Conservation (phyloP, 1,139 yeast species). For the Nakaseomyces uthaithaninus region DNA sequence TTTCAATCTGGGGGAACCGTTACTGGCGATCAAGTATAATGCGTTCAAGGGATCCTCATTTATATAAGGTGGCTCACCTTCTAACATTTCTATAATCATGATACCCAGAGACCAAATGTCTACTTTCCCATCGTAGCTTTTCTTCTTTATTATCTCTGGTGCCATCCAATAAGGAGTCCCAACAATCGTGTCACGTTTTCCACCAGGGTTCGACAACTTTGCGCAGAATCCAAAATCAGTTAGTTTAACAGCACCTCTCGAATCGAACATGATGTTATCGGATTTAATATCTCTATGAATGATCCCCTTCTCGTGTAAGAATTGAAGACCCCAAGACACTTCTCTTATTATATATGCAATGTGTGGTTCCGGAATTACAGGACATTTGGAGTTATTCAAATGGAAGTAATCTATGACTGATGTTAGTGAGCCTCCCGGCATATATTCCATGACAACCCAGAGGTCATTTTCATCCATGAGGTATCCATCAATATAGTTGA, state of each 20-base stretch:
- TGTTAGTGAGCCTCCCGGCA: slow-evolving; percentile 86
- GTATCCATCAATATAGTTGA: slow-evolving; percentile 84
- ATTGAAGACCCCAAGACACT: slow-evolving; percentile 85
- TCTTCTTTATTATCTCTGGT: slow-evolving; percentile 95
- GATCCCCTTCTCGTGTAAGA: slow-evolving; percentile 81
- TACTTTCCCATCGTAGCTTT: slow-evolving; percentile 92
- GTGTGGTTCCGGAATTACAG: slow-evolving; percentile 56
- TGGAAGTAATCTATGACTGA: slow-evolving; percentile 74
- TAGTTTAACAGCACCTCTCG: slow-evolving; percentile 83
- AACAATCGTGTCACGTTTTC: slow-evolving; percentile 95
- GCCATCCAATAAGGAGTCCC: slow-evolving; percentile 99
- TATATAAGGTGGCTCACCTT: slow-evolving; percentile 94
- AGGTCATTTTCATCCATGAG: slow-evolving; percentile 54
- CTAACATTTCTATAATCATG: slow-evolving; percentile 98
- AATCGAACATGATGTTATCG: slow-evolving; percentile 83
- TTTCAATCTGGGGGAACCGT: slow-evolving; percentile 92
- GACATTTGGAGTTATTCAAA: slow-evolving; percentile 33
- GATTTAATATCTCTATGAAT: slow-evolving; percentile 95
- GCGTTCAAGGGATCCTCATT: slow-evolving; percentile 93
- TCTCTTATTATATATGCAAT: slow-evolving; percentile 87
- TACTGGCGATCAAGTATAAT: slow-evolving; percentile 83
- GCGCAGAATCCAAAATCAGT: slow-evolving; percentile 99
- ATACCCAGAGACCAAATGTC: slow-evolving; percentile 98
- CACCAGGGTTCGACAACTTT: slow-evolving; percentile 82
- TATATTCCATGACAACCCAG: slow-evolving; percentile 94